phyloP scores from a whole-genome alignment of 495 filamentous ascomycete genomes.

The Aspergillus baeticus region DNA sequence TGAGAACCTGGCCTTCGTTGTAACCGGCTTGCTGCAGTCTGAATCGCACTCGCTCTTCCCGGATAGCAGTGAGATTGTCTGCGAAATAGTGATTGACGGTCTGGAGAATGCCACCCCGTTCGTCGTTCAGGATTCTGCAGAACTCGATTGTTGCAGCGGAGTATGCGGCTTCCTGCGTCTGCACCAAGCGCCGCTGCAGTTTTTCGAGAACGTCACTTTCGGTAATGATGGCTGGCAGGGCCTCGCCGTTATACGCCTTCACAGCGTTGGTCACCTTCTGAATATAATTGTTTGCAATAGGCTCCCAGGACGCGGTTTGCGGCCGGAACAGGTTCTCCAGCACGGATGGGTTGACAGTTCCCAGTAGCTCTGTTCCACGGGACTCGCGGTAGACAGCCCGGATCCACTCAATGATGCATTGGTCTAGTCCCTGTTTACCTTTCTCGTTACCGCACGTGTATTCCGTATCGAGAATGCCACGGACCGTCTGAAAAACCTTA shows the following conservation, averaged over 20 bases:
- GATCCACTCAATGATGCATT: slow-evolving; percentile 32
- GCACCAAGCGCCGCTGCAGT: background rate
- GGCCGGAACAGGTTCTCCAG: slow-evolving; percentile 33
- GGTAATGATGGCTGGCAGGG: background rate
- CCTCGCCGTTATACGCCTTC: slow-evolving; percentile 1
- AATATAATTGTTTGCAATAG: slow-evolving; percentile 26
- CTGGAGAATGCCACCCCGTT: slow-evolving; percentile 32
- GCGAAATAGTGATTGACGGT: slow-evolving; percentile 38
- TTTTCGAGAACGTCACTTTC: slow-evolving; percentile 10
- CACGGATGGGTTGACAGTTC: slow-evolving; percentile 34
- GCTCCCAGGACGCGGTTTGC: slow-evolving; percentile 34
- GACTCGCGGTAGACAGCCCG: slow-evolving; percentile 27
- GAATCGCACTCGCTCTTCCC: slow-evolving; percentile 21
- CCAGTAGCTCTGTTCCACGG: slow-evolving; percentile 36
- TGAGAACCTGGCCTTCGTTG: too few relatives aligned
- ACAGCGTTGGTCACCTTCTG: slow-evolving; percentile 4
- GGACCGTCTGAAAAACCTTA: slow-evolving; percentile 20
- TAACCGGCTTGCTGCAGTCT: background rate
- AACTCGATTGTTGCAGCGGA: background rate
- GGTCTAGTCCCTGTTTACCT: background rate
- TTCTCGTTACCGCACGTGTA: background rate
- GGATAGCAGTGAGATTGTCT: slow-evolving; percentile 24
- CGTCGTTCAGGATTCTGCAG: slow-evolving; percentile 26
- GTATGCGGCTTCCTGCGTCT: background rate
- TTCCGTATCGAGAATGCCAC: slow-evolving; percentile 19